Evolutionary conservation across 2,329 filamentous ascomycete genomes (phyloP), one percentile per base, ranked within the genome.

Genomic region (Aspergillus sp.): DNA sequence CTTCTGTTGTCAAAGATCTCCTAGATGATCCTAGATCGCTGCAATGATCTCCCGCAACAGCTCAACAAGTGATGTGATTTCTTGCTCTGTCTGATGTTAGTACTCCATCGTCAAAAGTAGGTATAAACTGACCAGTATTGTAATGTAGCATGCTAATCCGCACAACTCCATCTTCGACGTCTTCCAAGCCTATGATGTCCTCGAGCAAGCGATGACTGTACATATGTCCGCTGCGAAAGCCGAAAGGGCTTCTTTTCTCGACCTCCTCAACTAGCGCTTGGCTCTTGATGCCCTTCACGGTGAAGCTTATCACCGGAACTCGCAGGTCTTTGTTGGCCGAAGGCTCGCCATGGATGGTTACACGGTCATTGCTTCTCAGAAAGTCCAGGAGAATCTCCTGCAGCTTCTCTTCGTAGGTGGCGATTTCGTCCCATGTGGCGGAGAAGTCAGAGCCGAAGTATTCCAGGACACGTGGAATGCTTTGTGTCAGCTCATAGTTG

Each of bases 121-220:
- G 5, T 11, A 11, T 17, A 48, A 19, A 81, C 83, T 79, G 69
- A 86, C 84, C 70, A 2, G 87, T 90, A 67, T 91, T 91, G 70
- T 91, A 91, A 73, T 91, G 88, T 57, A 89, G 82, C 80, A 90
- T 81, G 67, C 87, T 90, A n/a, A 90, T 86, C 63, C 89, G 81
- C 4, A 89, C 82, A 8, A 91, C 84, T 0, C 88, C 89, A 65
- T 90, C 82, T 8, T 83, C 78, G 57, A 87, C 80, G 27, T 82
- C 78, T 0, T 79, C 82, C 53, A 90, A 73, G 0, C 81, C 81
- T 39, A 91, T 70, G 0, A 90, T 76, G 2, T 88, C 84, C 60
- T 84, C 77, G 11, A 84, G 79, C 64, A 91, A 70, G 15, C 88
- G 77, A 66, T 88, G 84, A 11, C 84, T 87, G 73, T 91, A 91